Base-by-base conservation (phyloP, 192 early-diverging fungal species). In the Backusella tuberculispora region DNA sequence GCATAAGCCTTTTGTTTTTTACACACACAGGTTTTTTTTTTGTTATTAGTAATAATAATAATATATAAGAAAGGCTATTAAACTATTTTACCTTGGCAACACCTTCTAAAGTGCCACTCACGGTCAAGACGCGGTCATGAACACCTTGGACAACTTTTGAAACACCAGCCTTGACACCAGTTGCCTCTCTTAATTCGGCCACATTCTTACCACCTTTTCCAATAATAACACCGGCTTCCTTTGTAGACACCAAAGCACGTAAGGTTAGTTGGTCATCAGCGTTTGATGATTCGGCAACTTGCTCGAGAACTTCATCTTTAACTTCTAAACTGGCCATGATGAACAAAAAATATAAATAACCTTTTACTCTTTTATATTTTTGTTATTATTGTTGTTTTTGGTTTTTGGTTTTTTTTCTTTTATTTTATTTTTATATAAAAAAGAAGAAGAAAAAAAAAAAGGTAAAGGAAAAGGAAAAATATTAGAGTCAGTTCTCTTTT, bases 91-190 rank as follows among this genome's bases (percentile, higher is more conserved):
- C 88, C 86, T 89, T 89, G 50, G 96, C 90, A 60, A 93, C 93
- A 45, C 91, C 88, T 66, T 85, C 84, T 46, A 93, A 82, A 26
- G 87, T 84, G 37, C 93, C 93, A 46, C 90, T 88, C 44, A 94
- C 89, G 34, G 93, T 91, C 64, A 94, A 82, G 17, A 94, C 89
- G 46, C 93, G 91, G 78, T 99, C 98, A 72, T 90, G 89, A 72
- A 96, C 93, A 75, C 92, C 92, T 46, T 91, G 89, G 24, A 96
- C 90, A 10, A 93, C 91, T 83, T 96, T 96, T 67, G 94, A 95
- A 73, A 99, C 96, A 53, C 92, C 95, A 21, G 97, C 95, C 74
- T 93, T 93, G 74, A 96, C 95, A 74, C 94, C 94, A 73, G 92
- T 92, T 38, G 80, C 83, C 34, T 93, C 90, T 67, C 98, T 89